phyloP scores from a whole-genome alignment of 2,329 filamentous ascomycete genomes.

The Aspergillus sojae region DNA sequence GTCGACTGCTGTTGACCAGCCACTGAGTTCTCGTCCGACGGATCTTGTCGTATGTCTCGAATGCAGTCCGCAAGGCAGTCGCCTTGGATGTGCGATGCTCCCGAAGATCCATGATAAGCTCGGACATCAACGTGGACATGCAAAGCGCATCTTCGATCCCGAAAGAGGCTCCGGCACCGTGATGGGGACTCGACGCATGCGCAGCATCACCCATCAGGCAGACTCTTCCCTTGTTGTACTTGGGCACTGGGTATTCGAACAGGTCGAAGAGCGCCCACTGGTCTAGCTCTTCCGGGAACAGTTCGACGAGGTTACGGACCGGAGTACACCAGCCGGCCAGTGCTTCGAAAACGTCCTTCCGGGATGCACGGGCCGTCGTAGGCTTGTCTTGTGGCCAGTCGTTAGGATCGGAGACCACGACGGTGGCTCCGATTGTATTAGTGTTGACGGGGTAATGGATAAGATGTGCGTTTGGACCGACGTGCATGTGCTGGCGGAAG shows the following conservation, averaged over 20 bases:
- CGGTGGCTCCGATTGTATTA: no score
- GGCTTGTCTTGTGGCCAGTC: no score
- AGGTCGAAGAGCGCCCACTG: slow-evolving; percentile 60
- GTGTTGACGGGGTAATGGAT: no score
- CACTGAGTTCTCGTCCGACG: neutral
- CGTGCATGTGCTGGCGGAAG: no score
- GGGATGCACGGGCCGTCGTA: no score
- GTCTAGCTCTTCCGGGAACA: slow-evolving; percentile 54
- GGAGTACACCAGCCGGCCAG: no score
- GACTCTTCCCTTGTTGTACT: slow-evolving; percentile 48
- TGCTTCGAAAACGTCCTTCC: no score
- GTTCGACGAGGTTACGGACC: slow-evolving; percentile 19
- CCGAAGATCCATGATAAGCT: neutral
- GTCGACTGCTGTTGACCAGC: neutral
- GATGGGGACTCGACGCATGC: slow-evolving; percentile 15
- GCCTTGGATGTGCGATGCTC: neutral
- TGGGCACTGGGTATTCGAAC: slow-evolving; percentile 46
- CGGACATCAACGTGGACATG: neutral
- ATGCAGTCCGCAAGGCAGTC: neutral
- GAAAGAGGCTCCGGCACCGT: slow-evolving; percentile 14
- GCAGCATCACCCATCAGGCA: slow-evolving; percentile 32
- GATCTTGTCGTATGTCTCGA: neutral
- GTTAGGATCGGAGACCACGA: no score
- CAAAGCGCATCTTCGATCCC: slow-evolving; percentile 11
- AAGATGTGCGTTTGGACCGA: no score